Evolutionary conservation across 352 stramenopile genomes (phyloP), one percentile per base, ranked within the genome.

Genomic region (Globisporangium abappressorium): DNA sequence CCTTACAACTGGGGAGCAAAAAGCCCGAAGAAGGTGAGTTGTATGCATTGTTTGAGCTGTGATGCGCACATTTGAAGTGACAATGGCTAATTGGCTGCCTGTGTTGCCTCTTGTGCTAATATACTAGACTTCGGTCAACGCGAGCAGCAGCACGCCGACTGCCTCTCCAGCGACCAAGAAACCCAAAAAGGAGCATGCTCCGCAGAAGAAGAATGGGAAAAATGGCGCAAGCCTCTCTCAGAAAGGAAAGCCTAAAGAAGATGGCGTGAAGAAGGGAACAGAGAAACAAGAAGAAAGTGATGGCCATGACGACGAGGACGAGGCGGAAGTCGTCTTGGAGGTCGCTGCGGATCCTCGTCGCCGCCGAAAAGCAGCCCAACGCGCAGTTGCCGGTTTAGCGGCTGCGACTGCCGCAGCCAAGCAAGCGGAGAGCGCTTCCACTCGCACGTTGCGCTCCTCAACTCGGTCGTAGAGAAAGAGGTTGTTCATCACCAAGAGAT

Each of bases 391-490:
- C 8, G 83, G 81, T 9, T 73, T 83, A 24, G 84, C 80, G 28
- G 86, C 86, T n/a, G 86, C 86, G 9, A 83, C 75, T 22, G 80
- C 78, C 18, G 80, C 80, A 6, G 69, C 74, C 4, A 88, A 85
- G 65, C 65, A 43, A 15, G 70, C 72, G 15, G 62, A 56, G 18
- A 67, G 70, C 54, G 24, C 75, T 11, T 69, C 69, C 2, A 69
- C 61, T 5, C 73, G 77, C 72, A 80, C 77, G 18, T 47, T 92
- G 51, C 81, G 81, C 53, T 70, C 65, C 30, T 60, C 62, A 20
- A 20, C 46, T 18, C 58, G 38, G 15, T 34, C 58, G 36, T 65
- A 62, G 56, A 49, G 33, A 46, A 22, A 24, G n/a, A 33, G 28
- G 4, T 33, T 33, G 28, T 33, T 33, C 4, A 33, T 33, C 28